Conservation (phyloP, 352 stramenopile genomes). For the Globisporangium apiculatum region DNA sequence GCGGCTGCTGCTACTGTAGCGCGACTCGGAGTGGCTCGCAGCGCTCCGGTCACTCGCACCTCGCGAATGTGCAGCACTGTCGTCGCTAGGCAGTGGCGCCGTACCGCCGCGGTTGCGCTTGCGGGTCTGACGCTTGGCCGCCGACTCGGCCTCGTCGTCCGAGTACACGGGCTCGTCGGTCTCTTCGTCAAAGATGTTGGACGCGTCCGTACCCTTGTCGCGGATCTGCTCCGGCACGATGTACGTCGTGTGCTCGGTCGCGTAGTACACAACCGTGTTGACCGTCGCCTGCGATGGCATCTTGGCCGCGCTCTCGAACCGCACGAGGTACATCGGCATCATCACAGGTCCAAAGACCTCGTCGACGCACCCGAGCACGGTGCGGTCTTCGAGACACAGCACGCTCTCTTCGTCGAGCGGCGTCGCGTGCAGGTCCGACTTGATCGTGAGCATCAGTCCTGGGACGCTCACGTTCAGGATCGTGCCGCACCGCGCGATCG, state of each 20-base stretch:
- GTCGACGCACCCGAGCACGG: slow-evolving; percentile 72
- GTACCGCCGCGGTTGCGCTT: slow-evolving; percentile 50
- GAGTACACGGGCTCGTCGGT: slow-evolving; percentile 69
- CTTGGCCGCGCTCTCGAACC: slow-evolving; percentile 60
- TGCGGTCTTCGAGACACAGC: slow-evolving; percentile 71
- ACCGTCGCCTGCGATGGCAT: slow-evolving; percentile 44
- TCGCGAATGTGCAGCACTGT: neutral
- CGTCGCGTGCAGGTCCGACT: slow-evolving; percentile 49
- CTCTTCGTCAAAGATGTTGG: slow-evolving; percentile 85
- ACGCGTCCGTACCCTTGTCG: slow-evolving; percentile 81
- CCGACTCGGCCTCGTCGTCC: slow-evolving; percentile 76
- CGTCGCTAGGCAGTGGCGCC: neutral
- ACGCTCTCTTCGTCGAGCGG: slow-evolving; percentile 77
- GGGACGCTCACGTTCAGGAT: slow-evolving; percentile 60
- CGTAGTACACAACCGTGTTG: slow-evolving; percentile 51
- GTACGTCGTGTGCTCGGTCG: slow-evolving; percentile 77
- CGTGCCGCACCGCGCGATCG: slow-evolving; percentile 58
- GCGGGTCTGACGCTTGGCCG: slow-evolving; percentile 54
- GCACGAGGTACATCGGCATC: slow-evolving; percentile 85
- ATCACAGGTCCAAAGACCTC: slow-evolving; percentile 81
- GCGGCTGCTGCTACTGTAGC: slow-evolving; percentile 1
- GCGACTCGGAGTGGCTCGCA: slow-evolving; percentile 5
- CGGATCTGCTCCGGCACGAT: slow-evolving; percentile 69
- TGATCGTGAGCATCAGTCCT: slow-evolving; percentile 74
- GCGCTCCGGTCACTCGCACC: neutral